These are phyloP conservation scores for Neurospora africana DNA, from an alignment of 495 filamentous ascomycete genomes.

Conservation along the genomic window DNA sequence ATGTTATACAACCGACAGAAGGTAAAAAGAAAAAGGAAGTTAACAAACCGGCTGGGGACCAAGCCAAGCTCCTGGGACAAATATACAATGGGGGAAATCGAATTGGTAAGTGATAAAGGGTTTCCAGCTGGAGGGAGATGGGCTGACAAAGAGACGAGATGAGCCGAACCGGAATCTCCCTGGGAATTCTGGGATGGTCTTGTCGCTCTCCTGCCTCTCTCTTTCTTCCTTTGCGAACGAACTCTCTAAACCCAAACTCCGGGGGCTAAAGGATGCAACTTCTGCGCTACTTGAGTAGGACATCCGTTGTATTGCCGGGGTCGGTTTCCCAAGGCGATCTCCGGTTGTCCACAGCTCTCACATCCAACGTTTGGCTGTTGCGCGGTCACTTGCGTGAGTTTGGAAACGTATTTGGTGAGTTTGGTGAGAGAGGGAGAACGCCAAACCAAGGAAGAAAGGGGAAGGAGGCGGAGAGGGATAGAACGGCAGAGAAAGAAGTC, in stretches of 20 bases:
- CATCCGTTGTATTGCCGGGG: background rate
- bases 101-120: background rate
- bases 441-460: background rate
- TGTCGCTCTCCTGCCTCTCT: background rate
- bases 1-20: background rate
- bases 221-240: background rate
- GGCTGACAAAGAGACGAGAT: background rate
- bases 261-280: background rate
- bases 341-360: background rate
- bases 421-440: background rate
- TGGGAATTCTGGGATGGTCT: background rate
- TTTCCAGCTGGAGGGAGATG: background rate
- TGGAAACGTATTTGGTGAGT: background rate
- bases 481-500: background rate
- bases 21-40: background rate
- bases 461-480: background rate
- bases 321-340: background rate
- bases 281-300: background rate
- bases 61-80: background rate
- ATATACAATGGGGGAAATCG: background rate
- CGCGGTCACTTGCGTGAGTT: background rate
- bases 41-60: background rate
- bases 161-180: background rate
- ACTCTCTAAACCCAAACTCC: background rate
- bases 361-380: background rate